Evolutionary conservation across 2,329 filamentous ascomycete species (phyloP), one percentile per base, ranked within the genome.

Genomic region (Clonostachys sp.): DNA sequence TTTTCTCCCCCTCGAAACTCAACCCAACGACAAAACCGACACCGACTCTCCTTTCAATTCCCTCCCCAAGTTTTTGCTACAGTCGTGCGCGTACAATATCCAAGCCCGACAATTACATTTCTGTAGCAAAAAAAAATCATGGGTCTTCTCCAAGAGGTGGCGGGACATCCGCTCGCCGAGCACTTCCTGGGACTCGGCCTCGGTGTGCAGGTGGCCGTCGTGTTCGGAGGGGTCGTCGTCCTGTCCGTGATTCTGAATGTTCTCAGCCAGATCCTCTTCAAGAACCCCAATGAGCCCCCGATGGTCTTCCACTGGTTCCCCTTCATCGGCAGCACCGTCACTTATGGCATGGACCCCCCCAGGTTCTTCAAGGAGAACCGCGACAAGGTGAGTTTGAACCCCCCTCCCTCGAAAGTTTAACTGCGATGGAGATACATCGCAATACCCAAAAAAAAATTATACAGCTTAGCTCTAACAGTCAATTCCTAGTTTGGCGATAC

Each of bases 271-370:
- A 57, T 95, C 48, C 72, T 96, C 52, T 83, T 90, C 73, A 88
- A 82, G 71, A 92, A 91, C 58, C 81, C 86, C 45, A 87, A 91
- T 64, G 87, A 91, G 64, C 88, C 88, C 33, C 88, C 88, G 2
- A 57, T 91, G 49, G 87, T 92, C 52, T 92, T 91, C 66, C 86
- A 90, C 67, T 88, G 81, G 80, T 77, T 92, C 60, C 89, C 88
- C 50, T 70, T 95, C 56, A 78, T 99, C 60, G 92, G 92, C 54
- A 96, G 86, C 73, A 96, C 94, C 50, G 76, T 97, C 59, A 88
- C 83, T 41, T 99, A 97, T 71, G 92, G 92, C 67, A 96, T 96
- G 70, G 90, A 97, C 61, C 92, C 92, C 14, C 91, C 89, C 61
- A 77, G 75, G 45, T 97, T 96, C 78, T 96, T 96, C 74, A 76